Evolutionary conservation across 768 basidiomycete species (phyloP), one percentile per base, ranked within the genome.

Genomic region (Hygrocybe punicea): DNA sequence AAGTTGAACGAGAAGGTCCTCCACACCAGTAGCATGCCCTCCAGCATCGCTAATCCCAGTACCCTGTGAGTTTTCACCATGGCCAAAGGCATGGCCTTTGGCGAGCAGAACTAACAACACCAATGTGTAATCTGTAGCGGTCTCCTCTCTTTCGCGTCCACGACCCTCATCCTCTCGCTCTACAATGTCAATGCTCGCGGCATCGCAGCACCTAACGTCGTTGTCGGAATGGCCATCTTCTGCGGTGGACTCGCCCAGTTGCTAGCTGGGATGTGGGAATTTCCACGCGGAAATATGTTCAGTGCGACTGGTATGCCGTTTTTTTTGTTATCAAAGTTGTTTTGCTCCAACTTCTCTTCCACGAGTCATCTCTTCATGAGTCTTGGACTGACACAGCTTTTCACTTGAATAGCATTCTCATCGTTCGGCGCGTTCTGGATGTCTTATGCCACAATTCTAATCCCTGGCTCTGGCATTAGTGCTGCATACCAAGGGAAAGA

Each of bases 191-290:
- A 77, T 16, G 78, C 81, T 1, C 79, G 84, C n/a, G 65, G 71
- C 21, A 76, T 91, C 60, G 59, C 64, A 16, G 63, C 66, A 5
- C 84, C 89, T 39, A 91, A 93, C 57, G 81, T 84, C 25, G 83
- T 92, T 48, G 79, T 93, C 49, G 93, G 59, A 60, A 60, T 60
- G 59, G 59, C 59, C 40, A 9, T 57, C 56, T 82, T 78, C 51
- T 35, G 44, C 59, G 76, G 91, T 24, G 91, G 91, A 47, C 82
- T 92, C n/a, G 80, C 76, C 9, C 91, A 93, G 64, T 75, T 93
- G 59, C 65, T 91, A 24, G 90, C 89, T 3, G 91, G 91, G 45
- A 89, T 91, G 84, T 91, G 88, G 89, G 82, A 84, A 67, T 80
- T 83, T 59, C 77, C 81, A 1, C 71, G 79, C 29, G 84, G 84